Conservation (phyloP, 192 early-diverging fungal genomes). For the Coemansia sp. region DNA sequence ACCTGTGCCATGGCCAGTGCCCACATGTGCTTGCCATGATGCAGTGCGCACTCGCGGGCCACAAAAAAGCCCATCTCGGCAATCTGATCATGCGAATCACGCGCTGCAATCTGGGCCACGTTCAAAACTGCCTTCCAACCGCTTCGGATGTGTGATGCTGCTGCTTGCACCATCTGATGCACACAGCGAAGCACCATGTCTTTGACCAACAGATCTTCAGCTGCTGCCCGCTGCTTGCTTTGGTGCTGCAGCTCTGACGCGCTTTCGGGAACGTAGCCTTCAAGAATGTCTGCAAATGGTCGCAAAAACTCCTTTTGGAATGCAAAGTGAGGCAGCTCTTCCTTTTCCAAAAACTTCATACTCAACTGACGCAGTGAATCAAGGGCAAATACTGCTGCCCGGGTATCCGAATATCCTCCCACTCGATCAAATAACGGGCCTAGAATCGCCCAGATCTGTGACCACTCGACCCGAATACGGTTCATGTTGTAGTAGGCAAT, state of each 20-base stretch:
- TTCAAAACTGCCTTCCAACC: constrained; percentile 76
- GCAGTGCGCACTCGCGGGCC: constrained; percentile 38
- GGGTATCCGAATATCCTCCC: constrained; percentile 79
- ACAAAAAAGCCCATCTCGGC: constrained; percentile 72
- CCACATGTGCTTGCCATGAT: constrained; percentile 43
- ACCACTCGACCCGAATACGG: constrained; percentile 94
- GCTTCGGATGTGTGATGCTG: constrained; percentile 73
- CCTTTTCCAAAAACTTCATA: constrained; percentile 93
- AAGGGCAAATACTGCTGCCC: constrained; percentile 83
- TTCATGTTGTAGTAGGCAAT: constrained; percentile 97
- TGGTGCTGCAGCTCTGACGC: not conserved
- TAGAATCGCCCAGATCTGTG: constrained; percentile 82
- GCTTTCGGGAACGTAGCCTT: constrained; percentile 68
- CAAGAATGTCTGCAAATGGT: constrained; percentile 79
- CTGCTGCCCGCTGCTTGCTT: constrained; percentile 5
- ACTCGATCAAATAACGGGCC: constrained; percentile 85
- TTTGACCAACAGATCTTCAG: constrained; percentile 53
- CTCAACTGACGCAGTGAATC: constrained; percentile 88
- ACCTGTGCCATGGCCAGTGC: constrained; percentile 9
- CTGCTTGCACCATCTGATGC: constrained; percentile 70
- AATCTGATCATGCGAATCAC: constrained; percentile 66
- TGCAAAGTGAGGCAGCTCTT: constrained; percentile 90
- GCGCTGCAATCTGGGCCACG: constrained; percentile 63
- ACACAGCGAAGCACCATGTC: constrained; percentile 78
- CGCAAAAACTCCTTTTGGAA: constrained; percentile 93